Conservation (phyloP, 805 yeast species). For the Ogataea methylovora region DNA sequence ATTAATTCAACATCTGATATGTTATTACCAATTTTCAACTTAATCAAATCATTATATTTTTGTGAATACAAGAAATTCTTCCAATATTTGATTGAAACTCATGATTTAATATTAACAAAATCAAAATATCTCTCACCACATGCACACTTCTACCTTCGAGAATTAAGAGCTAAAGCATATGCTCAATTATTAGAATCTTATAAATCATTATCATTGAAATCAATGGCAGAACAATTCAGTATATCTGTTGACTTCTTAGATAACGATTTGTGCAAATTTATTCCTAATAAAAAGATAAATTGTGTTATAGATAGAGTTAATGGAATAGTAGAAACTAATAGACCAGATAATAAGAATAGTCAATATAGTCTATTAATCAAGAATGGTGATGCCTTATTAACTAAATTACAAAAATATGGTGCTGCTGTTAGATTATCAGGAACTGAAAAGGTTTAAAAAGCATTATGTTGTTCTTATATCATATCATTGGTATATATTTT, state of each 20-base stretch:
- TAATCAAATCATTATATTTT: conserved; percentile 81
- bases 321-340: conserved; percentile 90
- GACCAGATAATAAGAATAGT: conserved; percentile 93
- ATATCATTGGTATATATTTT: background rate
- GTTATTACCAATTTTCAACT: conserved; percentile 71
- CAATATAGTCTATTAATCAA: conserved; percentile 85
- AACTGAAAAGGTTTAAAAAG: conserved; percentile 55
- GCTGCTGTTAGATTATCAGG: conserved; percentile 96
- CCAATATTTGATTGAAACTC: conserved; percentile 67
- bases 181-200: conserved; percentile 91
- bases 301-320: conserved; percentile 94
- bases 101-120: conserved; percentile 63
- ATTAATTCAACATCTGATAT: conserved; percentile 63
- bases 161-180: conserved; percentile 91
- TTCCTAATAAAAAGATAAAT: conserved; percentile 88
- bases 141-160: conserved; percentile 79
- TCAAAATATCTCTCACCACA: conserved; percentile 66
- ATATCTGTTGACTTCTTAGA: conserved; percentile 86
- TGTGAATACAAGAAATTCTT: conserved; percentile 81
- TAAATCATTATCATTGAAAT: conserved; percentile 78
- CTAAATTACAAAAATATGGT: conserved; percentile 93
- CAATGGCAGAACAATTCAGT: conserved; percentile 93
- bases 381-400: conserved; percentile 86
- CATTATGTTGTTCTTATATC: background rate
- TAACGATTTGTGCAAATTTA: conserved; percentile 77